Evolutionary conservation across 352 stramenopile genomes (phyloP).

Genomic region (Pilasporangium apinafurcum): DNA sequence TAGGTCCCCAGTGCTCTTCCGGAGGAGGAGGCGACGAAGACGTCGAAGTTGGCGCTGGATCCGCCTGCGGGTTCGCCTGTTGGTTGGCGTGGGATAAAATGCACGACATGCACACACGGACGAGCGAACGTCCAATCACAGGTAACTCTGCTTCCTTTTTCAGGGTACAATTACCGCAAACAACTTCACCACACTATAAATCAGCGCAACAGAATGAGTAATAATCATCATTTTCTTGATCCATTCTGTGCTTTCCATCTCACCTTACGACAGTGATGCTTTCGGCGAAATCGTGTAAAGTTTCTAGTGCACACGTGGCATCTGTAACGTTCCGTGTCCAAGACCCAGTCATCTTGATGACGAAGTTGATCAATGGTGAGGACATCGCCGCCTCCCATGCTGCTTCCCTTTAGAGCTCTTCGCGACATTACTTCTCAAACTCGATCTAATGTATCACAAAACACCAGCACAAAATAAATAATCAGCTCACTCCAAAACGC

Average conservation of each 20-base stretch:
- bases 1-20: constrained; percentile 61
- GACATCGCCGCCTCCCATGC: constrained; percentile 80
- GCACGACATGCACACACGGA: constrained; percentile 87
- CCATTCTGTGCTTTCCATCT: no score
- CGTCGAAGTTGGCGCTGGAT: constrained; percentile 29
- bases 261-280: constrained; percentile 87
- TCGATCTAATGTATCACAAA: no score
- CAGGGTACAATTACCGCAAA: constrained; percentile 82
- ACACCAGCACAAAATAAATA: no score
- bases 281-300: constrained; percentile 85
- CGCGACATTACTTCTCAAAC: constrained; percentile 78
- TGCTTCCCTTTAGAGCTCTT: constrained; percentile 58
- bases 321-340: constrained; percentile 82
- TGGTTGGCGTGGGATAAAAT: constrained; percentile 81
- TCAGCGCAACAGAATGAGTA: no score
- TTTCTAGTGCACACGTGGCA: constrained; percentile 87
- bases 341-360: constrained; percentile 86
- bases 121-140: constrained; percentile 76
- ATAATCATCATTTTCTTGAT: no score
- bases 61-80: constrained; percentile 66
- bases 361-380: constrained; percentile 85
- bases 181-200: constrained; percentile 80
- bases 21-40: constrained; percentile 36
- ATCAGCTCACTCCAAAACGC: no score
- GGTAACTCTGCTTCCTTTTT: constrained; percentile 85